A percentile compares a stretch with the other conserved stretches of the same genome.
phyloP scores from a whole-genome alignment of 1,284 basidiomycete species.

The Mycena sp. region DNA sequence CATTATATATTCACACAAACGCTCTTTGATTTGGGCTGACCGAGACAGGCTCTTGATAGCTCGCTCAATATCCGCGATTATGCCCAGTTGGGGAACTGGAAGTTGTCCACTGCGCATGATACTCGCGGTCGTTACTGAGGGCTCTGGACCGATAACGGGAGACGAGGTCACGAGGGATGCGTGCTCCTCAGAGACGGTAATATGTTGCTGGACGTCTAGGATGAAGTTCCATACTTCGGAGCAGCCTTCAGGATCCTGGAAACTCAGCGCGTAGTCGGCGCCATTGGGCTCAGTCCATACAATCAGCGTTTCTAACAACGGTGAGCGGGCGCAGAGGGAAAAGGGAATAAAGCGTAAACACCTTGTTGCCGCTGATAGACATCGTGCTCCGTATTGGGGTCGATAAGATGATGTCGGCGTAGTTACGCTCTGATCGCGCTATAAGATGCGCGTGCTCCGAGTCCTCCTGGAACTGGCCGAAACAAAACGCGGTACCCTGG shows the following conservation, averaged over 20 bases:
- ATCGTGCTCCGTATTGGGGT: slow-evolving; percentile 84
- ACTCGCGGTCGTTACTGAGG: slow-evolving; percentile 61
- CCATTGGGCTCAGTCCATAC: slow-evolving; percentile 99
- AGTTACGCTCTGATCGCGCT: slow-evolving; percentile 82
- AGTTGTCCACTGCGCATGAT: slow-evolving; percentile 78
- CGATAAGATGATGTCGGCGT: slow-evolving; percentile 74
- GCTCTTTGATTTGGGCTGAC: slow-evolving; percentile 76
- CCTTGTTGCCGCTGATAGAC: slow-evolving; percentile 95
- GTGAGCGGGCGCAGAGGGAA: slow-evolving; percentile 13
- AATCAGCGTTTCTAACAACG: slow-evolving; percentile 87
- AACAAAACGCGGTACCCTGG: slow-evolving; percentile 94
- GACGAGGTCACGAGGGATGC: slow-evolving; percentile 60
- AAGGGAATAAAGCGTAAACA: slow-evolving; percentile 46
- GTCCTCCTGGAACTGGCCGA: slow-evolving; percentile 84
- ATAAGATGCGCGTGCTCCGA: slow-evolving; percentile 84
- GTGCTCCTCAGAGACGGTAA: slow-evolving; percentile 66
- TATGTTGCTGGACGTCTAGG: slow-evolving; percentile 90
- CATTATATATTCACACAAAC: slow-evolving; percentile 85
- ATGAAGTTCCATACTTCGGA: slow-evolving; percentile 99
- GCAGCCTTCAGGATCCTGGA: slow-evolving; percentile 97
- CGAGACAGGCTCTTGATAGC: slow-evolving; percentile 77
- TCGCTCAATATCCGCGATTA: slow-evolving; percentile 79
- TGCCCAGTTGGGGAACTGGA: slow-evolving; percentile 74
- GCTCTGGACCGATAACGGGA: slow-evolving; percentile 63
- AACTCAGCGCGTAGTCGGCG: slow-evolving; percentile 95